Base-by-base conservation (phyloP, 2,329 filamentous ascomycete genomes). In the Sporothrix inflata region DNA sequence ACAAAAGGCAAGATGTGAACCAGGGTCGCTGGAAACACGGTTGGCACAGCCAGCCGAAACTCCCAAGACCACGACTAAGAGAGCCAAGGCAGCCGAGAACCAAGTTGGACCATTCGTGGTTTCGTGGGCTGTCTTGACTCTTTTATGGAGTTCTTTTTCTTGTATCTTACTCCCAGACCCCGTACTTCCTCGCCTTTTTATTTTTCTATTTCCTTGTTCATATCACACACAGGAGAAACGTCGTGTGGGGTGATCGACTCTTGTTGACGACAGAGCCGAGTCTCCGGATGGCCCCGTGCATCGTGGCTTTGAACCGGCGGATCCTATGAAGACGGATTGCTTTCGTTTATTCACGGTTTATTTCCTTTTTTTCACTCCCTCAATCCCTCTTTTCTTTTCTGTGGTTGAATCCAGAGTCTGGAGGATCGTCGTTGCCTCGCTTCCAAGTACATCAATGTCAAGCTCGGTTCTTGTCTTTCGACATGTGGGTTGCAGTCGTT, bases 1-100 rank as follows among this genome's bases (percentile, higher is more conserved):
- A 8, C 2, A 60, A n/a, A n/a, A n/a, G n/a, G 16, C 6, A 19
- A 60, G 27, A 34, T 16, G 16, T 34, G 49, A 40, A 63, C 60
- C 60, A 63, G 2, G 38, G n/a, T 24, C 11, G 34, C 5, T 16
- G 38, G 60, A 63, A 63, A 63, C 60, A 27, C 11, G 38, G 60
- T 45, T 42, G 60, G 60, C n/a, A 63, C 60, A 63, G 4, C 60
- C 38, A 42, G 34, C 60, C 34, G 27, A 63, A 63, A 60, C 55
- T 12, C 30, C 19, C 60, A 63, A 24, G 38, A 24, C n/a, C 19
- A 12, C 57, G 12, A 51, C 57, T 30, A 61, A 61, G 57, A 61
- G 30, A 21, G 42, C 42, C 47, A 49, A 21, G 47, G n/a, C 45
- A n/a, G 5, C 47, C 16, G 27, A n/a, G 45, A 34, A 40, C 57